Percentiles rank a stretch among this genome's conserved stretches.
Conservation (phyloP, 2,329 filamentous ascomycete genomes). For the Phaeosphaeriaceae sp. region DNA sequence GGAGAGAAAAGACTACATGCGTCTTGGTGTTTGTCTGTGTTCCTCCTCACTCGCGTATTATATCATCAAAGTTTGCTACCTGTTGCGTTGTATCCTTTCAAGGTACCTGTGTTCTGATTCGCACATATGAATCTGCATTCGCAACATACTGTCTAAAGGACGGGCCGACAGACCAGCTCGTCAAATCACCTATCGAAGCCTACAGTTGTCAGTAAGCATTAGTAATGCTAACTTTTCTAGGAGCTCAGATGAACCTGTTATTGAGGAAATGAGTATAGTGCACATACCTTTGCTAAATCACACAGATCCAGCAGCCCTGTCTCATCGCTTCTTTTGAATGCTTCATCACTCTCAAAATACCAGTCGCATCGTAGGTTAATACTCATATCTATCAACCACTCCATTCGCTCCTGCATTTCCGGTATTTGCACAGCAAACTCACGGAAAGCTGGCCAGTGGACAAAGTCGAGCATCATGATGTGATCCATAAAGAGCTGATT, state of each 20-base stretch:
- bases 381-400: slow-evolving; percentile 32
- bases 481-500: slow-evolving; percentile 37
- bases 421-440: slow-evolving; percentile 32
- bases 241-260: too few relatives aligned
- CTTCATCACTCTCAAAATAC: slow-evolving; percentile 16
- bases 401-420: slow-evolving; percentile 32
- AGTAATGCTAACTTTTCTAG: background rate
- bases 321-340: slow-evolving; percentile 12
- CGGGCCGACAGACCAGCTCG: slow-evolving; percentile 29
- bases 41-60: background rate
- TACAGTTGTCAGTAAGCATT: background rate
- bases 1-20: too few relatives aligned
- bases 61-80: background rate
- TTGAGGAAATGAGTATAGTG: too few relatives aligned
- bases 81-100: background rate
- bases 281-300: slow-evolving; percentile 19
- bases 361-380: slow-evolving; percentile 25
- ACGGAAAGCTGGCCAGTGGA: slow-evolving; percentile 33
- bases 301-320: slow-evolving; percentile 25
- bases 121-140: slow-evolving; percentile 32
- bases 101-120: slow-evolving; percentile 24
- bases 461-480: slow-evolving; percentile 28
- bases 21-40: too few relatives aligned
- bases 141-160: slow-evolving; percentile 31
- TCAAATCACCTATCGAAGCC: slow-evolving; percentile 17